Percentiles rank a stretch among this genome's conserved stretches.
These are phyloP conservation scores for Allium cepa DNA, from an alignment of 106 monocot species.

Conservation along the genomic window DNA sequence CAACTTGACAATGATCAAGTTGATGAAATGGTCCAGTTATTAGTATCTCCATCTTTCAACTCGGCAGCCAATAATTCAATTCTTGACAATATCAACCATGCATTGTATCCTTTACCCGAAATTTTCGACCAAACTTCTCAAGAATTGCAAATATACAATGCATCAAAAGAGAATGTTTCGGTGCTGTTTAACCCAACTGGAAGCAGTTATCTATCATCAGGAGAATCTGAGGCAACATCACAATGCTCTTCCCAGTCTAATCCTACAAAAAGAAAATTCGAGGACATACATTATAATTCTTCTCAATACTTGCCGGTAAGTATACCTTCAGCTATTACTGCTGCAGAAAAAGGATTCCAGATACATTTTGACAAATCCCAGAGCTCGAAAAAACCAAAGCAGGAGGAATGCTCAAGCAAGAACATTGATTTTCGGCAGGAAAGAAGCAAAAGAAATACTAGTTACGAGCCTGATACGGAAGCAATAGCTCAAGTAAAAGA, in stretches of 20 bases:
- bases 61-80: background rate
- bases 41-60: slow-evolving; percentile 4
- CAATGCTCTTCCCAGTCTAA: no score
- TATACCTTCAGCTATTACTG: background rate
- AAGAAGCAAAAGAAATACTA: background rate
- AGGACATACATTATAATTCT: background rate
- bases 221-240: slow-evolving; percentile 5
- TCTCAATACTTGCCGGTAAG: no score
- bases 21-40: slow-evolving; percentile 3
- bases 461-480: slow-evolving; percentile 42
- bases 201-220: background rate
- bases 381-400: slow-evolving; percentile 20
- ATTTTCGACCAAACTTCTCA: background rate
- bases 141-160: background rate
- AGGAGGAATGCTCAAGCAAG: background rate
- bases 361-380: slow-evolving; percentile 19
- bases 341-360: slow-evolving; percentile 12
- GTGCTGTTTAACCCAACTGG: background rate
- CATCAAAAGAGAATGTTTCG: background rate
- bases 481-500: slow-evolving; percentile 72
- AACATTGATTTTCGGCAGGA: slow-evolving; percentile 27
- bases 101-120: background rate
- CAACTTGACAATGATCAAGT: background rate
- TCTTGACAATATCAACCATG: slow-evolving; percentile 3
- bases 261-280: background rate